A percentile compares a stretch with the other conserved stretches of the same genome.
These are phyloP conservation scores for Pelargonium myrrhifolium DNA, from an alignment of 441 rosid species.

Conservation along the genomic window DNA sequence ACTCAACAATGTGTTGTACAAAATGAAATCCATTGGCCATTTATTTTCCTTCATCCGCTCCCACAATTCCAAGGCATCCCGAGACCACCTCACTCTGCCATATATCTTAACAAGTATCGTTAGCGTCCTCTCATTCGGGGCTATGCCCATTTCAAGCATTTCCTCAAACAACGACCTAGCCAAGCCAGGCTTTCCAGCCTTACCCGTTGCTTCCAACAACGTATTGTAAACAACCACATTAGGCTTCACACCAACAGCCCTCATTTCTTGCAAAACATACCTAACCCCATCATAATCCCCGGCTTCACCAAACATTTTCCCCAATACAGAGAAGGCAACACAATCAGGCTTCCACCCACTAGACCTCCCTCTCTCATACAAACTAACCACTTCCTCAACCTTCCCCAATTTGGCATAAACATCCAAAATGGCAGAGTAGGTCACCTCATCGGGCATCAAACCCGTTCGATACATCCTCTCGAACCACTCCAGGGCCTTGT, in stretches of 20 bases:
- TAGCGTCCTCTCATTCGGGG: conserved; percentile 73
- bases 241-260: conserved; percentile 67
- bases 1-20: conserved; percentile 78
- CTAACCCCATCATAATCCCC: conserved; percentile 63
- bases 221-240: conserved; percentile 80
- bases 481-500: conserved; percentile 89
- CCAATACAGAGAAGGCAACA: conserved; percentile 32
- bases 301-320: not conserved
- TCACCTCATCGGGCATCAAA: conserved; percentile 93
- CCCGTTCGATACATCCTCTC: conserved; percentile 88
- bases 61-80: conserved; percentile 74
- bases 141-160: conserved; percentile 59
- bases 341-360: conserved; percentile 72
- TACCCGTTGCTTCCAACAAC: conserved; percentile 81
- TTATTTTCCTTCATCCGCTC: conserved; percentile 55
- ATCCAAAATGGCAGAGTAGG: conserved; percentile 75
- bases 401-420: conserved; percentile 76
- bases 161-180: conserved; percentile 75
- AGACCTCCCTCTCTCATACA: conserved; percentile 90
- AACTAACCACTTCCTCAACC: conserved; percentile 74
- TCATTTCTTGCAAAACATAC: conserved; percentile 85
- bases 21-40: conserved; percentile 83
- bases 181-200: conserved; percentile 79
- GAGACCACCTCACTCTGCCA: conserved; percentile 86
- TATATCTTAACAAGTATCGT: conserved; percentile 80